These are phyloP conservation scores for Emergomyces africanus DNA, from an alignment of 2,329 filamentous ascomycete species.

Conservation along the genomic window DNA sequence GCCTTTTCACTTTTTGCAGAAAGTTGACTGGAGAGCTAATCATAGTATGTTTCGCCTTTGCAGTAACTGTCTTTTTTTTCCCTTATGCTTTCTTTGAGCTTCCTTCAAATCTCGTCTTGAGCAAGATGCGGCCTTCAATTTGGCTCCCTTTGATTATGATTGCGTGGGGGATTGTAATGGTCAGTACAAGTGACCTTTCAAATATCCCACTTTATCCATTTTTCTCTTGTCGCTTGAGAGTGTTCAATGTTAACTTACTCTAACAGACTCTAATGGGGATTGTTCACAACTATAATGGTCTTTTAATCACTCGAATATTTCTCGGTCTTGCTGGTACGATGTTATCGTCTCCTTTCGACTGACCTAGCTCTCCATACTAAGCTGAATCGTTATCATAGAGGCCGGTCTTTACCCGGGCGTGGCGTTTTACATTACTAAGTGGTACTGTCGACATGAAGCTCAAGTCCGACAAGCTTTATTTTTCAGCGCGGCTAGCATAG, in stretches of 20 bases:
- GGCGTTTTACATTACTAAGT: constrained; percentile 34
- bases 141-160: constrained; percentile 22
- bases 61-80: constrained; percentile 17
- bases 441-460: constrained; percentile 33
- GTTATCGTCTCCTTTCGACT: background rate
- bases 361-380: background rate
- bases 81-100: constrained; percentile 15
- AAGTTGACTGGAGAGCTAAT: background rate
- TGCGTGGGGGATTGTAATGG: constrained; percentile 37
- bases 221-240: background rate
- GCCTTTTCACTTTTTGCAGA: background rate
- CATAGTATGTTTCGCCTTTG: background rate
- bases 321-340: constrained; percentile 24
- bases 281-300: constrained; percentile 33
- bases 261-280: constrained; percentile 36
- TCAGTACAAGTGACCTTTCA: constrained; percentile 5
- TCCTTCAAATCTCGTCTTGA: constrained; percentile 19
- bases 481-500: constrained; percentile 36
- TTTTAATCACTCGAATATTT: constrained; percentile 37
- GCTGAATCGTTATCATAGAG: constrained; percentile 15
- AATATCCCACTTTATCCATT: background rate
- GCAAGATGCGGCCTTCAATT: constrained; percentile 18
- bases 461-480: constrained; percentile 35
- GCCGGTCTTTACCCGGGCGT: constrained; percentile 33
- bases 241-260: background rate